Conservation (phyloP, 2,329 filamentous ascomycete genomes). For the Beauveria brongniartii region DNA sequence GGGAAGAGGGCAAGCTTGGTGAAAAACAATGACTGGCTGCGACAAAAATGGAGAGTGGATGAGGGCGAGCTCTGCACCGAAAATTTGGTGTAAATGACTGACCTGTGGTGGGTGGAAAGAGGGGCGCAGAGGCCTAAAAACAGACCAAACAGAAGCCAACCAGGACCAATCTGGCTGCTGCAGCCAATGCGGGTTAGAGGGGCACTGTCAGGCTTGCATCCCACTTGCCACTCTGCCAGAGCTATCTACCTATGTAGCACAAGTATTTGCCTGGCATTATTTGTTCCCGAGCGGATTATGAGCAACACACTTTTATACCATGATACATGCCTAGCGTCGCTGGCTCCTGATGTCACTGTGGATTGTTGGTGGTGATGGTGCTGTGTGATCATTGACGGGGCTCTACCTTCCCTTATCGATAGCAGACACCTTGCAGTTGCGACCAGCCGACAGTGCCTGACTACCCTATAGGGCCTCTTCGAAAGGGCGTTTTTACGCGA, state of each 20-base stretch:
- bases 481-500: no score
- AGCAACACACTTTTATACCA: no score
- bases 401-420: no score
- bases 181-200: neutral
- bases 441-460: no score
- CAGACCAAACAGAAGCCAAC: neutral
- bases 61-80: conserved; percentile 4
- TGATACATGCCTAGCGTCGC: no score
- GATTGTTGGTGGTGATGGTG: no score
- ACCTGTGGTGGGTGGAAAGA: neutral
- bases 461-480: no score
- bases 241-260: neutral
- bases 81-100: conserved; percentile 7
- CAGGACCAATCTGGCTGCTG: neutral
- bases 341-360: no score
- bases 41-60: conserved; percentile 9
- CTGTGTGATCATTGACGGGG: no score
- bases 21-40: conserved; percentile 13
- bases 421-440: no score
- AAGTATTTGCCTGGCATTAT: neutral
- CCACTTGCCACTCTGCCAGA: no score
- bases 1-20: conserved; percentile 7
- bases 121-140: neutral
- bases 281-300: no score
- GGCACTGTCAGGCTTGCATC: neutral